These are phyloP conservation scores for Lantana camara DNA, from an alignment of 257 asterid genomes.

Conservation along the genomic window DNA sequence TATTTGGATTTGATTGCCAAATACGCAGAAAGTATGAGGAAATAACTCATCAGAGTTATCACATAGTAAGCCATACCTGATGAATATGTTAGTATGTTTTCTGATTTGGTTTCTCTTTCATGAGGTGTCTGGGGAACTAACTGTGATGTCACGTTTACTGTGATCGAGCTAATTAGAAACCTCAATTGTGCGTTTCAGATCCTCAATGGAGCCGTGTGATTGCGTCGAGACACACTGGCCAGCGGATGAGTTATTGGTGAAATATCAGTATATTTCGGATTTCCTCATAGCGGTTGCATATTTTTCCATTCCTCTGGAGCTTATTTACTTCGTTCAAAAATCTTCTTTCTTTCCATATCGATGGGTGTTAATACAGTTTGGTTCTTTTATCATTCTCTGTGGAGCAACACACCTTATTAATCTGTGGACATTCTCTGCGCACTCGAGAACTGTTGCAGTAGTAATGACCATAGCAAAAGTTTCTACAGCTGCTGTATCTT, in stretches of 20 bases:
- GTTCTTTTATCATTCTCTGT: constrained; percentile 72
- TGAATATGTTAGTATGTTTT: neutral
- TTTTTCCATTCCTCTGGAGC: constrained; percentile 76
- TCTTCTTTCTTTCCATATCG: constrained; percentile 72
- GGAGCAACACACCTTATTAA: constrained; percentile 78
- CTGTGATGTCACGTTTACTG: neutral
- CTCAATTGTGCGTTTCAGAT: constrained; percentile 34
- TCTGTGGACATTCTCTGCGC: constrained; percentile 69
- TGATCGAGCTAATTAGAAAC: neutral
- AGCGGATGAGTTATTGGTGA: constrained; percentile 61
- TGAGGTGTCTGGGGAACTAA: neutral
- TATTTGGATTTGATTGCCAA: neutral
- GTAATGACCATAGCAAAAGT: constrained; percentile 66
- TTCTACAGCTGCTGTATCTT: constrained; percentile 69
- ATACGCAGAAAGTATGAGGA: neutral
- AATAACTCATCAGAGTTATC: neutral
- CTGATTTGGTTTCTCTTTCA: neutral
- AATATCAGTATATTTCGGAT: constrained; percentile 71
- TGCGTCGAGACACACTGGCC: constrained; percentile 73
- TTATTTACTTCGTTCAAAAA: constrained; percentile 65
- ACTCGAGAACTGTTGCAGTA: constrained; percentile 62
- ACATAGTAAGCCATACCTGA: neutral
- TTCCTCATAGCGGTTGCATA: constrained; percentile 70
- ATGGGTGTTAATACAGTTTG: constrained; percentile 80
- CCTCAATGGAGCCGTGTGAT: constrained; percentile 58